Percentiles rank a stretch among this genome's conserved stretches.
phyloP scores from a whole-genome alignment of 1,284 basidiomycete species.

The Thelephora terrestris region DNA sequence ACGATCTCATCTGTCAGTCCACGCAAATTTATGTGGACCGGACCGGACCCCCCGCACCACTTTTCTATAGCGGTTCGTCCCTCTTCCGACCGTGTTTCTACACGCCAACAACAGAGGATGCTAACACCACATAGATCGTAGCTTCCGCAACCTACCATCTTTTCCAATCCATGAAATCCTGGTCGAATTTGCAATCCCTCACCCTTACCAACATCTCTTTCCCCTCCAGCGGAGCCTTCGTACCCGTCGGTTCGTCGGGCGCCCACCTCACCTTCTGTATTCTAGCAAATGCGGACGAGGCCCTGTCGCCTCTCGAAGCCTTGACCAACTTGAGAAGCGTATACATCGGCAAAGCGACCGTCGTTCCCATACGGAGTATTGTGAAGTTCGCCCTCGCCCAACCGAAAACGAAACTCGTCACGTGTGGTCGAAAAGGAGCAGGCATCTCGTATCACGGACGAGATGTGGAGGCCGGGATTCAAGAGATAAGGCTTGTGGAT shows the following conservation, averaged over 20 bases:
- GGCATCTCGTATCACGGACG: no score
- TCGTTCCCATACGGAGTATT: conserved; percentile 30
- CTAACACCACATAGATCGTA: conserved; percentile 31
- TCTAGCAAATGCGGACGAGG: conserved; percentile 9
- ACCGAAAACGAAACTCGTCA: no score
- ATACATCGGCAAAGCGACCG: conserved; percentile 38
- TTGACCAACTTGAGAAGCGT: conserved; percentile 32
- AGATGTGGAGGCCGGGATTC: conserved; percentile 15
- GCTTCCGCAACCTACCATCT: conserved; percentile 31
- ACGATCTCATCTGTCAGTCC: conserved; percentile 26
- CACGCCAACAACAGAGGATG: no score
- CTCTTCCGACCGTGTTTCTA: background rate
- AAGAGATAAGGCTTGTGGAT: conserved; percentile 37
- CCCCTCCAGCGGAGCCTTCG: conserved; percentile 15
- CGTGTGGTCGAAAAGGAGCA: no score
- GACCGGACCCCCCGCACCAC: conserved; percentile 49
- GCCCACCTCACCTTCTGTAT: no score
- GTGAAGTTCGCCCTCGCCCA: conserved; percentile 23
- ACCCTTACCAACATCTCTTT: conserved; percentile 36
- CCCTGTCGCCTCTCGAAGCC: conserved; percentile 20
- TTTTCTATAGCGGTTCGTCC: conserved; percentile 45
- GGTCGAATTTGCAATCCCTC: conserved; percentile 35
- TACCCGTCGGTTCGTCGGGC: conserved; percentile 2
- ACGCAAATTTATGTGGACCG: conserved; percentile 40
- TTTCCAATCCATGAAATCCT: conserved; percentile 32